These are phyloP conservation scores for Nakazawaea ambrosiae DNA, from an alignment of 805 yeast species.

Conservation along the genomic window DNA sequence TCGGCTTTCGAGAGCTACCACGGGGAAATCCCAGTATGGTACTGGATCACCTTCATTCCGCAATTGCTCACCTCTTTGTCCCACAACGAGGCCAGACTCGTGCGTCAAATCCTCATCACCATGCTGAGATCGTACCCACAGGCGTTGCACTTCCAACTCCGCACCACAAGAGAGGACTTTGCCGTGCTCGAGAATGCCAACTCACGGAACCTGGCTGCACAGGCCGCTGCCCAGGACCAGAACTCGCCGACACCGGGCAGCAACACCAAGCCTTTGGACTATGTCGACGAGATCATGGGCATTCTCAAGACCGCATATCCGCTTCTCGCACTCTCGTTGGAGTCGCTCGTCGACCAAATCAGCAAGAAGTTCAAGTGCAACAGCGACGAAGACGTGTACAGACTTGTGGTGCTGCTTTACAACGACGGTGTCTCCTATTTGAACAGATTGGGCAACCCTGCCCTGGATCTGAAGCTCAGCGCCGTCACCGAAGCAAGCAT, in stretches of 20 bases:
- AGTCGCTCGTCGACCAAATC: constrained; percentile 92
- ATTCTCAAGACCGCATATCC: constrained; percentile 97
- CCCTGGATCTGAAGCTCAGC: constrained; percentile 83
- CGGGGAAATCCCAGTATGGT: constrained; percentile 98
- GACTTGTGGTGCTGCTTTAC: constrained; percentile 84
- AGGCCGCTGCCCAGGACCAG: constrained; percentile 4
- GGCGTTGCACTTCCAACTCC: constrained; percentile 89
- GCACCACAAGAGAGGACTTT: constrained; percentile 93
- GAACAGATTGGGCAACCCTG: constrained; percentile 79
- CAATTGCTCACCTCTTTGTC: constrained; percentile 86
- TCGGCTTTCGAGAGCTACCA: constrained; percentile 86
- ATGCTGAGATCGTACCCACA: constrained; percentile 97
- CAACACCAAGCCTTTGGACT: constrained; percentile 69
- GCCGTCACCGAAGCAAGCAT: constrained; percentile 87
- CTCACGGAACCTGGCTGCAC: constrained; percentile 5
- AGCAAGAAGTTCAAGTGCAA: constrained; percentile 88
- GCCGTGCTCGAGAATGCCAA: constrained; percentile 60
- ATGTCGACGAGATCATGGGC: constrained; percentile 88
- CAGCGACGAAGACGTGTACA: constrained; percentile 93
- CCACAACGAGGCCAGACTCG: constrained; percentile 84
- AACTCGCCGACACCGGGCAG: constrained; percentile 4
- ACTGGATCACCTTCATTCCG: constrained; percentile 96
- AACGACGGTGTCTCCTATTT: constrained; percentile 91
- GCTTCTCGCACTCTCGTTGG: constrained; percentile 81
- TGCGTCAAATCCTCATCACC: constrained; percentile 78